Conservation (phyloP, 2,329 filamentous ascomycete species). For the Tolypocladium tropicale region DNA sequence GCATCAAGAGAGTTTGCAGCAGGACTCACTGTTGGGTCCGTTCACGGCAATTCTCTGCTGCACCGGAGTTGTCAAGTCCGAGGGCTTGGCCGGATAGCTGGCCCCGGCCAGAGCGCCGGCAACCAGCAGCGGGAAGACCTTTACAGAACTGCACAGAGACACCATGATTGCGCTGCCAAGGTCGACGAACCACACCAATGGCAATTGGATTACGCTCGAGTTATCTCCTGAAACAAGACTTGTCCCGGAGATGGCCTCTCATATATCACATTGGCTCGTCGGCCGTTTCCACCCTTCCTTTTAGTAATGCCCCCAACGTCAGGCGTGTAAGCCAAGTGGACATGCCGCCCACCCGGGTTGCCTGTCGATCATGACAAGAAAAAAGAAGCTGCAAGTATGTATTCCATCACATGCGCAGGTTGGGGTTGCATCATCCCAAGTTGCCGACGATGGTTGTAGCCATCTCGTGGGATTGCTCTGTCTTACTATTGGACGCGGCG, state of each 20-base stretch:
- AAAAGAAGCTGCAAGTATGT: not conserved
- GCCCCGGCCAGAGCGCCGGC: slow-evolving; percentile 1
- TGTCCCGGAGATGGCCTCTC: not conserved
- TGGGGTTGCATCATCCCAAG: not conserved
- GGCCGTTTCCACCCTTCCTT: not conserved
- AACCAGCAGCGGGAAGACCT: not conserved
- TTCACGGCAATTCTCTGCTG: slow-evolving; percentile 44
- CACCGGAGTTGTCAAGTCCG: slow-evolving; percentile 39
- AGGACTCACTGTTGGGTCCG: slow-evolving; percentile 32
- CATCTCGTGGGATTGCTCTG: not conserved
- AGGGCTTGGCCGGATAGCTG: slow-evolving; percentile 35
- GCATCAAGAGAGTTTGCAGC: not conserved
- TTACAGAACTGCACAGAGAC: not conserved
- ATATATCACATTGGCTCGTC: not conserved
- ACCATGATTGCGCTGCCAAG: not conserved
- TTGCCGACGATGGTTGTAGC: not conserved
- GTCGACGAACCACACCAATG: not conserved
- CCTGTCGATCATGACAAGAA: not conserved
- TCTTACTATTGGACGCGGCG: not conserved
- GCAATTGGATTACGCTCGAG: not conserved
- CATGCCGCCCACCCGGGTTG: not conserved
- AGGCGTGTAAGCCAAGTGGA: not conserved
- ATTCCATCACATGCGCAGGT: not conserved
- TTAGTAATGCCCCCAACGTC: not conserved
- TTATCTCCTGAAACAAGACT: not conserved